phyloP scores from a whole-genome alignment of 1,284 basidiomycete genomes.

The Tilletiopsis washingtonensis region DNA sequence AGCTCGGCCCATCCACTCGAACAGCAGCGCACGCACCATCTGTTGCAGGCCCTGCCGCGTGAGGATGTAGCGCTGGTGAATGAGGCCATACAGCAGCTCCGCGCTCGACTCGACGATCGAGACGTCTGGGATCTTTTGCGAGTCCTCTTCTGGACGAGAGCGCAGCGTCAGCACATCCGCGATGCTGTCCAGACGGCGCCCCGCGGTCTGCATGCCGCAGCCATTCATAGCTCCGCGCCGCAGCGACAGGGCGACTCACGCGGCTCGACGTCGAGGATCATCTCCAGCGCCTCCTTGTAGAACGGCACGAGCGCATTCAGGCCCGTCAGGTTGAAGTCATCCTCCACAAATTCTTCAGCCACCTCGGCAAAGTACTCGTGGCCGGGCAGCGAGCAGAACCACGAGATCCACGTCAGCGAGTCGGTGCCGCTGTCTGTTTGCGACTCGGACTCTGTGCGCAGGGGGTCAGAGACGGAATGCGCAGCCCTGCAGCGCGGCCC shows the following conservation, averaged over 20 bases:
- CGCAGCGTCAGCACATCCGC: no score
- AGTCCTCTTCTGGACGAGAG: conserved; percentile 67
- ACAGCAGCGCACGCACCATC: conserved; percentile 62
- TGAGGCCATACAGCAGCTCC: conserved; percentile 91
- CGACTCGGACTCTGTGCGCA: conserved; percentile 26
- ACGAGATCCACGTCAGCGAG: conserved; percentile 82
- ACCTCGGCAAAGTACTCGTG: conserved; percentile 90
- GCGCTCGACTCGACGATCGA: conserved; percentile 97
- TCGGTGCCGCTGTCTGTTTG: conserved; percentile 42
- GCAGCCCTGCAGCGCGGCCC: background rate
- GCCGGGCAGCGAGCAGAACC: conserved; percentile 96
- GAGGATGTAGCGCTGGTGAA: conserved; percentile 93
- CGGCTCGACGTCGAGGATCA: conserved; percentile 99
- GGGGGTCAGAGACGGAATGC: background rate
- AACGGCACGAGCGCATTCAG: conserved; percentile 89
- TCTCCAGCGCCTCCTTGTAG: conserved; percentile 99
- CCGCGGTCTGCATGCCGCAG: no score
- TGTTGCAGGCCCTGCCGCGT: conserved; percentile 86
- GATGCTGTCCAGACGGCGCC: no score
- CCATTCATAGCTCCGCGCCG: no score
- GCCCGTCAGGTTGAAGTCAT: conserved; percentile 98
- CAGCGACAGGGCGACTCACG: conserved; percentile 12
- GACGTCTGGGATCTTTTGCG: conserved; percentile 69
- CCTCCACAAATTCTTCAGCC: conserved; percentile 96
- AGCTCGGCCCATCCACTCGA: background rate